phyloP scores from a whole-genome alignment of 257 asterid species.

The Nicotiana undulata region DNA sequence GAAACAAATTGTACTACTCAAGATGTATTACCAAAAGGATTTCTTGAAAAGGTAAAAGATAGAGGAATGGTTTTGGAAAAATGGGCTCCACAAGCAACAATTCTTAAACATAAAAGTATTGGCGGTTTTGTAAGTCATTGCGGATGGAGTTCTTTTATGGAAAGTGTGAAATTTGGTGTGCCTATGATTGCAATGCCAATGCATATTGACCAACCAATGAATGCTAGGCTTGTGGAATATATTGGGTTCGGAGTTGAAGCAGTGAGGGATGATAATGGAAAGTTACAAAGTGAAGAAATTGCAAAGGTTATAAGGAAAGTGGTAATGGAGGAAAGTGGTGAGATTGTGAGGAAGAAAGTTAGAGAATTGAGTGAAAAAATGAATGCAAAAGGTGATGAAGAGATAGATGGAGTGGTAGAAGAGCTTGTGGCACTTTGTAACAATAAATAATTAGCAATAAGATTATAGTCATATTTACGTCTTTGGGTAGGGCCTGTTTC shows the following conservation, averaged over 20 bases:
- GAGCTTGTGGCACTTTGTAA: constrained; percentile 23
- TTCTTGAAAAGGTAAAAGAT: not conserved
- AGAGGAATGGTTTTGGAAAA: not conserved
- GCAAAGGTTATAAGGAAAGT: constrained; percentile 10
- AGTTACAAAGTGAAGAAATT: constrained; percentile 16
- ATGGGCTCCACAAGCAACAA: constrained; percentile 5
- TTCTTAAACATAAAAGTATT: not conserved
- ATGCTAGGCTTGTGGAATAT: constrained; percentile 7
- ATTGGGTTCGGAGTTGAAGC: constrained; percentile 17
- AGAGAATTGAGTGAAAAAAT: constrained; percentile 22
- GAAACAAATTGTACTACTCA: not conserved
- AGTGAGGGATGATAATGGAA: constrained; percentile 19
- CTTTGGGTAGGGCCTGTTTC: too few relatives aligned
- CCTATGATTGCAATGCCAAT: constrained; percentile 2
- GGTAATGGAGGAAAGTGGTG: constrained; percentile 21
- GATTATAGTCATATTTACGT: not conserved
- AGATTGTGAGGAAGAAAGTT: constrained; percentile 11
- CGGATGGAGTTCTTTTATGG: constrained; percentile 5
- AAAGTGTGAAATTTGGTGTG: not conserved
- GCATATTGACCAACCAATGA: constrained; percentile 7
- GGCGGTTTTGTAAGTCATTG: not conserved
- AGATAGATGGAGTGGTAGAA: constrained; percentile 29
- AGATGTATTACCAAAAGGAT: constrained; percentile 16
- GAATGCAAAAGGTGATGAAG: constrained; percentile 27
- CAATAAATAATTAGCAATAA: not conserved